Evolutionary conservation across 1,284 basidiomycete species (phyloP).

Genomic region (Omphalotus olearius): DNA sequence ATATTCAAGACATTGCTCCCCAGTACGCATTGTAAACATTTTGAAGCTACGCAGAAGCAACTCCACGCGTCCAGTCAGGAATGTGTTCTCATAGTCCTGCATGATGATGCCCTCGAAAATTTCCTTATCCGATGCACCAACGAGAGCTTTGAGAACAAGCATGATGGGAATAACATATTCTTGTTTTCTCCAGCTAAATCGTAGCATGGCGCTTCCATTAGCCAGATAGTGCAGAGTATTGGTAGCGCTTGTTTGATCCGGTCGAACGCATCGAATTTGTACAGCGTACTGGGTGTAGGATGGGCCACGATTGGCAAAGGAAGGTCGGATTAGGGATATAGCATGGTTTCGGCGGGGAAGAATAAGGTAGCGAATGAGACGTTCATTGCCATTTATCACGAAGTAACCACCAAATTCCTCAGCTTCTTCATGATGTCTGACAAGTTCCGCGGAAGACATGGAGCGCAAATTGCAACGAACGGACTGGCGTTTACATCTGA

Average conservation of each 20-base stretch:
- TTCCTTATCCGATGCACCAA: slow-evolving; percentile 94
- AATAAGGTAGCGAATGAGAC: slow-evolving; percentile 96
- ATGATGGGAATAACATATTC: slow-evolving; percentile 99
- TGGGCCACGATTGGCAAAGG: slow-evolving; percentile 89
- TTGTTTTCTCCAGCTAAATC: slow-evolving; percentile 97
- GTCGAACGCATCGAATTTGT: slow-evolving; percentile 91
- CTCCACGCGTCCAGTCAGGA: slow-evolving; percentile 96
- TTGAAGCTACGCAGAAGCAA: slow-evolving; percentile 97
- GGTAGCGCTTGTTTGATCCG: slow-evolving; percentile 89
- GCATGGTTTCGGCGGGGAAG: slow-evolving; percentile 89
- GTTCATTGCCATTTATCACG: slow-evolving; percentile 98
- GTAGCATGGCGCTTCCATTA: slow-evolving; percentile 92
- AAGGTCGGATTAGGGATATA: slow-evolving; percentile 80
- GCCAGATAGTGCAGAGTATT: slow-evolving; percentile 97
- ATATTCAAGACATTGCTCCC: slow-evolving; percentile 93
- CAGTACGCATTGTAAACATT: slow-evolving; percentile 84
- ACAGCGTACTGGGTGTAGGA: slow-evolving; percentile 94
- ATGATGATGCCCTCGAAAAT: slow-evolving; percentile 98
- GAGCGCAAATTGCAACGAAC: slow-evolving; percentile 87
- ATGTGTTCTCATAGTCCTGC: slow-evolving; percentile 97
- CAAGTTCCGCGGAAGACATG: slow-evolving; percentile 85
- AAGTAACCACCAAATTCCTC: slow-evolving; percentile 99
- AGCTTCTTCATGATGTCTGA: slow-evolving; percentile 90
- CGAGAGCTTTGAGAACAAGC: slow-evolving; percentile 93
- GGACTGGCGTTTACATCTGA: slow-evolving; percentile 50